phyloP scores from a whole-genome alignment of 2,329 filamentous ascomycete genomes.

The Cladosporium phlei region DNA sequence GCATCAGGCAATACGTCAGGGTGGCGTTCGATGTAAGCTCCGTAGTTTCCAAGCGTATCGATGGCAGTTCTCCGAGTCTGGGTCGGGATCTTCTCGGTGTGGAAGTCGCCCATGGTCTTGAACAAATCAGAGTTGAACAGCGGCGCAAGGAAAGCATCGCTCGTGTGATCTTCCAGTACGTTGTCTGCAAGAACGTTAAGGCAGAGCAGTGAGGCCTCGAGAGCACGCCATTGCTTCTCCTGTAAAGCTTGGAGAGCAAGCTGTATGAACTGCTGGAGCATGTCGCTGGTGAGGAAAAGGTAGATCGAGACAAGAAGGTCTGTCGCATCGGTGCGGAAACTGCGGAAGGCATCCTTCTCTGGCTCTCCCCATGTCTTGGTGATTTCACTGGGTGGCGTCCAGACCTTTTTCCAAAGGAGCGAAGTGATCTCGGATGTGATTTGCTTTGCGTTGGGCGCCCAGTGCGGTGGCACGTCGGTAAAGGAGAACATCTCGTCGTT shows the following conservation, averaged over 20 bases:
- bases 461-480: conserved; percentile 41
- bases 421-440: conserved; percentile 53
- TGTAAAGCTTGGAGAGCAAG: conserved; percentile 40
- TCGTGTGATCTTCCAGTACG: conserved; percentile 52
- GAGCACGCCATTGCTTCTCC: conserved; percentile 42
- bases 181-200: conserved; percentile 65
- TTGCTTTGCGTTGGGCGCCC: conserved; percentile 55
- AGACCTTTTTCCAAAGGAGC: conserved; percentile 28
- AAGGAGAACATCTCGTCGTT: conserved; percentile 55
- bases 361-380: conserved; percentile 62
- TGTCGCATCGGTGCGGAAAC: conserved; percentile 72
- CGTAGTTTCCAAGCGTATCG: conserved; percentile 65
- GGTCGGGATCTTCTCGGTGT: conserved; percentile 49
- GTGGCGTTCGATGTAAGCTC: conserved; percentile 70
- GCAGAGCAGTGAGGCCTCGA: conserved; percentile 55
- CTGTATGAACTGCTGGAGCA: conserved; percentile 45
- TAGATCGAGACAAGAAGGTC: conserved; percentile 72
- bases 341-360: conserved; percentile 62
- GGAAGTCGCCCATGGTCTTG: conserved; percentile 45
- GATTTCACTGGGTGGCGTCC: conserved; percentile 57
- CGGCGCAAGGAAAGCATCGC: conserved; percentile 55
- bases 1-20: conserved; percentile 63
- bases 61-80: conserved; percentile 65
- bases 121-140: conserved; percentile 61
- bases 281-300: conserved; percentile 44